Evolutionary conservation across 768 basidiomycete species (phyloP), one percentile per base, ranked within the genome.

Genomic region (Rubroboletus satanas): DNA sequence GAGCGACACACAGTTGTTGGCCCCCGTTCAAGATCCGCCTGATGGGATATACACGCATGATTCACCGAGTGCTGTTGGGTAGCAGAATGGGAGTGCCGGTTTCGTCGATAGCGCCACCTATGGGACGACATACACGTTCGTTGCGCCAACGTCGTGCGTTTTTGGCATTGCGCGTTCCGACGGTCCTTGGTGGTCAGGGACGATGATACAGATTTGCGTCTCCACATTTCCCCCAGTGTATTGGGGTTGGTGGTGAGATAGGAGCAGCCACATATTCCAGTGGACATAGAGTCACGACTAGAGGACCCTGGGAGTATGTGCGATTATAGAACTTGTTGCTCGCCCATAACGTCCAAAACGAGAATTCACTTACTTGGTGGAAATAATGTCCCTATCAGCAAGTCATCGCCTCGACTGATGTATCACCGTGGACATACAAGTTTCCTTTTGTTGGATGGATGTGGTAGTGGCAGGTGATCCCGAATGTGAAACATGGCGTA

Each of bases 351-450:
- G 21, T 38, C 52, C 10, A 18, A 46, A 52, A 54, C 8, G 44
- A 51, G 38, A 38, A 62, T 21, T 3, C 49, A 49, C 51, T 35
- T 56, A 39, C 47, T 38, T 21, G 42, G 45, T 49, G 35, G 37
- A 41, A 45, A 42, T 21, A 4, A 6, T 11, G 39, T 51, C 42
- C 28, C 45, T 45, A 35, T 64, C 49, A 48, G 28, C 26, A 37
- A 37, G 46, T 31, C 66, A 67, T 58, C 58, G 58, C 63, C 63
- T 60, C 43, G 18, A 45, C 38, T 26, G 56, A 58, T 54, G 51
- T 53, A 45, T 47, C 48, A 21, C 52, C 38, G 33, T 39, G 49
- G 57, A 36, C 10, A 43, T 52, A 23, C 12, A n/a, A 32, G 21
- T 26, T 14, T 12, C 38, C 32, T 33, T 26, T 53, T 51, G 45